Evolutionary conservation across 768 basidiomycete genomes (phyloP), one percentile per base, ranked within the genome.

Genomic region (Cystobasidium ongulense): DNA sequence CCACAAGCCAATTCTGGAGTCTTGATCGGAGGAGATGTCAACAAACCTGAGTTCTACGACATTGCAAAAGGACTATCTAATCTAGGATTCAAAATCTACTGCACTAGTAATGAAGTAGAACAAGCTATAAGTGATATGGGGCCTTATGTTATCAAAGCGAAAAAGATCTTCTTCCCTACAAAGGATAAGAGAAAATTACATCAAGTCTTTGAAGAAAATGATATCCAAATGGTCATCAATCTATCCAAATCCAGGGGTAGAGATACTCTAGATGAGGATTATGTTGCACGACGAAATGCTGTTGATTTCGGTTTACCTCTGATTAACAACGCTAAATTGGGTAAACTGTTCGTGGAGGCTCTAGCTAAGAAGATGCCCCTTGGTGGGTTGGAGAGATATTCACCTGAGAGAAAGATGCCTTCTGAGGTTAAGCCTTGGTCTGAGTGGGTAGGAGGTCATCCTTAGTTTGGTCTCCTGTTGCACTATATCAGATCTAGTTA

Each of bases 51-150:
- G 82, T 90, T 99, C 88, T 82, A 82, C 25, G 84, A 84, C 39
- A 87, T 97, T 74, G 91, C 94, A 15, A 90, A 89, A 81, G 85
- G 85, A 25, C 85, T 98, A 25, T 84, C 86, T 54, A 87, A 90
- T 77, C 86, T 94, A 74, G 95, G 96, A 53, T 99, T 97, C 88
- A 93, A 92, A 82, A 86, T 99, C 59, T 97, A 90, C 84, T 92
- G 90, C 81, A 89, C 92, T 17, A 91, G 89, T 1, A 84, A 85
- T 1, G 83, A 83, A 38, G 88, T 96, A 33, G 92, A 95, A 80
- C 85, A 89, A 57, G 88, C 87, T 83, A 82, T 97, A 82, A 92
- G 91, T 80, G 81, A 82, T 73, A 84, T 92, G 63, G 65, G 65
- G 31, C 87, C 88, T 7, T 88, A 92, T 79, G 86, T 96, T 25